Percentiles rank a stretch among this genome's conserved stretches.
Conservation (phyloP, 139 green algal genomes). For the Zygnema circumcarinatum region DNA sequence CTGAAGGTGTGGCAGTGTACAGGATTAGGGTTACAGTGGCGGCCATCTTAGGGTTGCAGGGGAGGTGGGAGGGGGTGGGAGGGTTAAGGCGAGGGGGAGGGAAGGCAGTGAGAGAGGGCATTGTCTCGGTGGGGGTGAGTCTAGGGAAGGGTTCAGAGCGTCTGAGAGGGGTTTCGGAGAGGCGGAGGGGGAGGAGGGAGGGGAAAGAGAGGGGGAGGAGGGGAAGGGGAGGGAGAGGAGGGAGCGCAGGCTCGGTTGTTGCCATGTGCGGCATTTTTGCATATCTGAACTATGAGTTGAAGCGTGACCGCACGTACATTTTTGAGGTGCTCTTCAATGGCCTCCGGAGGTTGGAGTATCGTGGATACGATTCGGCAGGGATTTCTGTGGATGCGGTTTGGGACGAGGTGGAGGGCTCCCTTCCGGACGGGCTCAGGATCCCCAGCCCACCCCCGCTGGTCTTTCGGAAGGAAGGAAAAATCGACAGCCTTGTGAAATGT, state of each 20-base stretch:
- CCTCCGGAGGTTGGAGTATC: conserved; percentile 93
- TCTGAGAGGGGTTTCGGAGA: no score
- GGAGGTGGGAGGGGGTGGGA: no score
- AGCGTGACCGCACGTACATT: conserved; percentile 71
- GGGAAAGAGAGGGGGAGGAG: no score
- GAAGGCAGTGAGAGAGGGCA: no score
- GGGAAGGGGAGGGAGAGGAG: not conserved
- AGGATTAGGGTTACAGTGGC: no score
- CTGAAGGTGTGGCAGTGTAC: no score
- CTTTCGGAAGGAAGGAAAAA: conserved; percentile 89
- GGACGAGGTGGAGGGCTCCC: not conserved
- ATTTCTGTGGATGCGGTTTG: conserved; percentile 69
- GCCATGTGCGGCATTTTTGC: conserved; percentile 97
- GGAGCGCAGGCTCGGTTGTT: not conserved
- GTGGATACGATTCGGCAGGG: conserved; percentile 95
- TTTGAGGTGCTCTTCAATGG: conserved; percentile 79
- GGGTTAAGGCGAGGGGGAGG: no score
- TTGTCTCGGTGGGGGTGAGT: no score
- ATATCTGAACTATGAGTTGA: conserved; percentile 87
- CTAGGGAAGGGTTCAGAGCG: no score
- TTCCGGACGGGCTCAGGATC: not conserved
- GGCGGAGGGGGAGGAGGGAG: no score
- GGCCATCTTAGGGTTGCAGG: no score
- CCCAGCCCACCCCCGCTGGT: conserved; percentile 64
- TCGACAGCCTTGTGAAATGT: conserved; percentile 78